A percentile compares a stretch with the other conserved stretches of the same genome.
These are phyloP conservation scores for Dictyostelium firmibasis DNA, from an alignment of 78 protist species.

Conservation along the genomic window DNA sequence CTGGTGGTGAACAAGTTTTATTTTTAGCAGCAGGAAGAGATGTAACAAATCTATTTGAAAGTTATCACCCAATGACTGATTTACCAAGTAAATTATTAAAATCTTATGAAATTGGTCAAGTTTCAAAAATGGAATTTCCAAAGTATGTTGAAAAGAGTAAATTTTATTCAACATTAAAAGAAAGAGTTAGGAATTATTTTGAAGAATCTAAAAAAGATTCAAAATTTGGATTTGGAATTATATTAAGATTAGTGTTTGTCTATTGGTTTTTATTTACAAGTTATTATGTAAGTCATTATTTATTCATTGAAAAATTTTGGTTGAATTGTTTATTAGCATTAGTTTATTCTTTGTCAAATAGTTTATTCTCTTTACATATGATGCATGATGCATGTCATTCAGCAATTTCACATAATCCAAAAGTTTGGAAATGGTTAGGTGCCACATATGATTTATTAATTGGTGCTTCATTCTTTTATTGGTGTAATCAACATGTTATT, in stretches of 20 bases:
- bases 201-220: slow-evolving; percentile 11
- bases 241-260: slow-evolving; percentile 13
- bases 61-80: slow-evolving; percentile 3
- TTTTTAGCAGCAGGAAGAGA: slow-evolving; percentile 27
- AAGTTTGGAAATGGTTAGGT: slow-evolving; percentile 13
- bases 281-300: background rate
- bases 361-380: slow-evolving; percentile 30
- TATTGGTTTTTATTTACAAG: background rate
- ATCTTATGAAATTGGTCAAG: slow-evolving; percentile 21
- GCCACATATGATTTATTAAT: slow-evolving; percentile 26
- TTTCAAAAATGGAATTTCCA: slow-evolving; percentile 35
- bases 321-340: slow-evolving; percentile 18
- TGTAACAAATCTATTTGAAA: slow-evolving; percentile 18
- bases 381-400: slow-evolving; percentile 67
- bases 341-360: background rate
- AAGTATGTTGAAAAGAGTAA: slow-evolving; percentile 52
- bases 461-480: slow-evolving; percentile 33
- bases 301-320: slow-evolving; percentile 3
- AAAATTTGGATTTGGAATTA: background rate
- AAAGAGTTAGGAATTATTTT: slow-evolving; percentile 40
- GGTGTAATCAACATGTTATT: slow-evolving; percentile 69
- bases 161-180: slow-evolving; percentile 34
- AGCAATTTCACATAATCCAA: slow-evolving; percentile 37
- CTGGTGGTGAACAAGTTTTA: slow-evolving; percentile 84
- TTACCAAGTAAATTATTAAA: background rate